Conservation (phyloP, 495 filamentous ascomycete genomes). For the Daldinia childiae region DNA sequence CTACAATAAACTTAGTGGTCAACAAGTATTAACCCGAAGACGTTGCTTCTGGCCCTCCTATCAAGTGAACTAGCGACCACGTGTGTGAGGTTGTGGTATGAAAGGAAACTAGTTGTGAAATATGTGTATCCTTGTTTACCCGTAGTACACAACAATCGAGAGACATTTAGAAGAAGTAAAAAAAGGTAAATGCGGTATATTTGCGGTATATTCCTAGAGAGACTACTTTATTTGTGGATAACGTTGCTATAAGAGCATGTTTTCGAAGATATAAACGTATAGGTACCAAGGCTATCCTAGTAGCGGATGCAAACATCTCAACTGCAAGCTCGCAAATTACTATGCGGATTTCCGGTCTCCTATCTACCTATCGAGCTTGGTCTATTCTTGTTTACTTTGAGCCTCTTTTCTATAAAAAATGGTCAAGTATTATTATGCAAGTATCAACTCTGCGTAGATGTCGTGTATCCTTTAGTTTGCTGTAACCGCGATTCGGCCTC, state of each 20-base stretch:
- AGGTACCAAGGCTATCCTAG: slow-evolving; percentile 12
- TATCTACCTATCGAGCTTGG: background rate
- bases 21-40: slow-evolving; percentile 8
- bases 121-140: slow-evolving; percentile 31
- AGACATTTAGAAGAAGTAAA: slow-evolving; percentile 8
- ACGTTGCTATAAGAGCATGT: background rate
- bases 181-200: background rate
- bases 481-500: slow-evolving; percentile 21
- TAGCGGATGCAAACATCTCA: slow-evolving; percentile 28
- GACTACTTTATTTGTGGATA: background rate
- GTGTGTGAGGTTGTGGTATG: background rate
- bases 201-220: too few species aligned
- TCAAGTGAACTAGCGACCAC: slow-evolving; percentile 5
- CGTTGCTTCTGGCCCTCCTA: slow-evolving; percentile 1
- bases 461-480: slow-evolving; percentile 21
- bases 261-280: background rate
- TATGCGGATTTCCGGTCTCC: slow-evolving; percentile 31
- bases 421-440: slow-evolving; percentile 13
- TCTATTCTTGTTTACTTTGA: slow-evolving; percentile 21
- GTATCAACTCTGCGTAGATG: slow-evolving; percentile 32
- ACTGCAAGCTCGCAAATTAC: slow-evolving; percentile 34
- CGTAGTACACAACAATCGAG: slow-evolving; percentile 15
- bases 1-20: background rate
- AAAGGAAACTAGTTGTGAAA: slow-evolving; percentile 9
- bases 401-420: slow-evolving; percentile 24